Percentiles rank a stretch among this genome's conserved stretches.
phyloP scores from a whole-genome alignment of 306 rosid species.

The Biancaea sappan region DNA sequence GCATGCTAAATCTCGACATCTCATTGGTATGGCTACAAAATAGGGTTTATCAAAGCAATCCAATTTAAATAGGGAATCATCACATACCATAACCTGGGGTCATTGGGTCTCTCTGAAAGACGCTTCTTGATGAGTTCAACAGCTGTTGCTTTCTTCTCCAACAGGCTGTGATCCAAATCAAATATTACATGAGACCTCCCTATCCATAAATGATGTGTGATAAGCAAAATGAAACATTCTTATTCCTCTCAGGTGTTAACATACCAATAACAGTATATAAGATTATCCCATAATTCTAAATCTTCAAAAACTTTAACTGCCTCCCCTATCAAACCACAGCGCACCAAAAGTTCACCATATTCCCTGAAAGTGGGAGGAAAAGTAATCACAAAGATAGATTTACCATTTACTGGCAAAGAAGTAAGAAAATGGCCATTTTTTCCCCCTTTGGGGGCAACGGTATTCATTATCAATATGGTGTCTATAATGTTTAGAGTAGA shows the following conservation, averaged over 20 bases:
- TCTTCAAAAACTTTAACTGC: slow-evolving; percentile 87
- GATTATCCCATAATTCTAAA: slow-evolving; percentile 96
- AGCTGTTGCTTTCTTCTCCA: slow-evolving; percentile 96
- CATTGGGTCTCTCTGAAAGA: slow-evolving; percentile 78
- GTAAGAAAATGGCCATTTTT: not conserved
- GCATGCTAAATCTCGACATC: not conserved
- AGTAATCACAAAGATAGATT: not conserved
- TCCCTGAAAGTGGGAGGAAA: slow-evolving; percentile 58
- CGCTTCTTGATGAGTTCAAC: slow-evolving; percentile 89
- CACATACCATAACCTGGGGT: slow-evolving; percentile 86
- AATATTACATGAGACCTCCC: slow-evolving; percentile 33
- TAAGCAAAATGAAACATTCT: not conserved
- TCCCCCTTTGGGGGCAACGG: not conserved
- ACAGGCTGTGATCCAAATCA: slow-evolving; percentile 52
- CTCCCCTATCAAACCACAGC: slow-evolving; percentile 94
- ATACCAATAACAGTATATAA: slow-evolving; percentile 85
- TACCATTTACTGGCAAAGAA: not conserved
- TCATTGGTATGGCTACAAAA: slow-evolving; percentile 7
- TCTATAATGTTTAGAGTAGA: slow-evolving; percentile 27
- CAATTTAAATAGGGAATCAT: slow-evolving; percentile 24
- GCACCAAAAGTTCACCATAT: slow-evolving; percentile 83
- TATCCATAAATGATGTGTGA: slow-evolving; percentile 23
- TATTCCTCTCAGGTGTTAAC: slow-evolving; percentile 29
- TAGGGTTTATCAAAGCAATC: slow-evolving; percentile 14
- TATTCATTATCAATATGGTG: not conserved